Evolutionary conservation across 2,329 filamentous ascomycete genomes (phyloP), one percentile per base, ranked within the genome.

Genomic region (Aspergillus tamarii): DNA sequence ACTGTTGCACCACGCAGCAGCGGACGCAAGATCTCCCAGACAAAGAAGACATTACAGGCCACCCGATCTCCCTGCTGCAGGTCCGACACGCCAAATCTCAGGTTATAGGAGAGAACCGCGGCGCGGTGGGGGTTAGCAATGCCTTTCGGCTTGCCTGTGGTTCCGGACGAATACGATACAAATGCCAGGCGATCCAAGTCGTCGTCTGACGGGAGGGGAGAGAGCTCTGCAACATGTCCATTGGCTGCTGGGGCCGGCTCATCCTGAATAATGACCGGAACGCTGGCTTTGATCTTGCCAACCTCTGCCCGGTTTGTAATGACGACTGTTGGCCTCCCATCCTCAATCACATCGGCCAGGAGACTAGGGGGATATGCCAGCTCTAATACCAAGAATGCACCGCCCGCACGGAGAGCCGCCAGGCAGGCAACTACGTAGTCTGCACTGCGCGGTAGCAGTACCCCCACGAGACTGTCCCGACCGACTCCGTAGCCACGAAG

Each of bases 21-120:
- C 10, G 91, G 91, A 6, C 91, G 89, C 60, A 94, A 77, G 62
- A 94, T 93, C 75, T 94, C 91, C 91, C 91, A 94, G 54, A 94
- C 84, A 74, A 94, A 94, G 77, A 94, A 94, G 64, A 94, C 91
- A 81, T 94, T 94, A 80, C 91, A 94, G n/a, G 91, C 91, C 12
- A 94, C 91, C 8, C 91, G 86, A 69, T 93, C 91, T 19, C 91
- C 91, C 0, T 88, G 89, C 21, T 84, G 78, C 3, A 92, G 81
- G 74, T 94, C 89, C 67, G 88, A 90, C 56, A 94, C 76, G 11
- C 80, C 82, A 72, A 94, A 94, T 75, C 91, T 83, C 66, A 92
- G 77, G 69, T 92, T 83, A 73, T 94, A 94, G 8, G 91, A 94
- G 32, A 86, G 84, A 1, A 94, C 88, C 0, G 91, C 84, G 19